Percentiles rank a stretch among this genome's conserved stretches.
Evolutionary conservation across 495 filamentous ascomycete genomes (phyloP).

Genomic region (Bacidia gigantensis): DNA sequence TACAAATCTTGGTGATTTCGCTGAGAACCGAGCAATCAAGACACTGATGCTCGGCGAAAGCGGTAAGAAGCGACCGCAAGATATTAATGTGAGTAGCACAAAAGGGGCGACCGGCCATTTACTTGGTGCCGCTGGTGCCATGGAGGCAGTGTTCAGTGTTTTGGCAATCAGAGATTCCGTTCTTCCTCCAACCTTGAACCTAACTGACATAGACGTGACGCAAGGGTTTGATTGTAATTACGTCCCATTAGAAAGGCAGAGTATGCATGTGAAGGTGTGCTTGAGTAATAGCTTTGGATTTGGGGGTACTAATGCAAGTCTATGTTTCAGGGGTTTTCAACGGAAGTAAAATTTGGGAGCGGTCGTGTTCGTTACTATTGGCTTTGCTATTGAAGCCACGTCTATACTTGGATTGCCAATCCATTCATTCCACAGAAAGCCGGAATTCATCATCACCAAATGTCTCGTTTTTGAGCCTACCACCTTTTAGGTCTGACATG

Average conservation of each 20-base stretch:
- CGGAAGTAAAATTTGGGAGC: no score
- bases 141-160: constrained; percentile 76
- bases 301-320: constrained; percentile 85
- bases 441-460: background rate
- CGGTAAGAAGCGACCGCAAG: constrained; percentile 42
- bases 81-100: constrained; percentile 79
- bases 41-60: constrained; percentile 58
- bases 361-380: background rate
- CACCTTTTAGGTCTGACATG: no score
- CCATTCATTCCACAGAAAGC: background rate
- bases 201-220: constrained; percentile 44
- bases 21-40: constrained; percentile 77
- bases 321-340: no score
- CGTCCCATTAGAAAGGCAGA: constrained; percentile 56
- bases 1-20: constrained; percentile 70
- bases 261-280: constrained; percentile 55
- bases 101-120: constrained; percentile 91
- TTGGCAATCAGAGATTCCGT: constrained; percentile 61
- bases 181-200: constrained; percentile 79
- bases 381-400: background rate
- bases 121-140: constrained; percentile 75
- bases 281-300: constrained; percentile 97
- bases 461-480: background rate
- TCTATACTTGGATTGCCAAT: background rate
- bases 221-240: constrained; percentile 74